Conservation (phyloP, 345 rosid species). For the Moringa oleifera region DNA sequence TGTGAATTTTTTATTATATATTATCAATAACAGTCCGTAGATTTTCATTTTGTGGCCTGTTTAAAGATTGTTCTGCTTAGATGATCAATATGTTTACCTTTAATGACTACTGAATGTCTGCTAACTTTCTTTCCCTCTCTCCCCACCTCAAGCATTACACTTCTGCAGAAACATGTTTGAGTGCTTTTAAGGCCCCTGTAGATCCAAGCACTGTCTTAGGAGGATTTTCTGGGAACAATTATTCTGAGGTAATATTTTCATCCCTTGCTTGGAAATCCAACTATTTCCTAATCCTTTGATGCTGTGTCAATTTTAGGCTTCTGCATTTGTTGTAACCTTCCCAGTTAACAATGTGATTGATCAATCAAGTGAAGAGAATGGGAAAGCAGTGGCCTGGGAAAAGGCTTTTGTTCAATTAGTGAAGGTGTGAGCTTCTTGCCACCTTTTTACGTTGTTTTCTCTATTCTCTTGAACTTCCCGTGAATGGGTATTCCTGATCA, state of each 20-base stretch:
- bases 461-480: not conserved
- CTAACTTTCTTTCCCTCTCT: constrained; percentile 12
- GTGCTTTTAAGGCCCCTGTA: constrained; percentile 93
- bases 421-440: constrained; percentile 50
- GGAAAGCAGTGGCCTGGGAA: constrained; percentile 90
- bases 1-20: not conserved
- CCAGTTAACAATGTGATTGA: constrained; percentile 82
- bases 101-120: not conserved
- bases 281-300: constrained; percentile 9
- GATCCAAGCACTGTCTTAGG: constrained; percentile 96
- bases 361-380: constrained; percentile 47
- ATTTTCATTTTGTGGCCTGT: not conserved
- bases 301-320: constrained; percentile 59
- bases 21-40: not conserved
- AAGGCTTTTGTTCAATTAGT: constrained; percentile 79
- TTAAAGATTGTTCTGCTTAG: constrained; percentile 9
- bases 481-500: not conserved
- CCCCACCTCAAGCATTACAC: constrained; percentile 70
- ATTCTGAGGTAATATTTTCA: constrained; percentile 66
- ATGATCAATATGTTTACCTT: not conserved
- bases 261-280: constrained; percentile 12
- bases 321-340: constrained; percentile 84
- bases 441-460: constrained; percentile 8
- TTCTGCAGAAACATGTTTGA: constrained; percentile 71
- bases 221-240: constrained; percentile 82